phyloP scores from a whole-genome alignment of 495 filamentous ascomycete species.

The Bacidia rubella region DNA sequence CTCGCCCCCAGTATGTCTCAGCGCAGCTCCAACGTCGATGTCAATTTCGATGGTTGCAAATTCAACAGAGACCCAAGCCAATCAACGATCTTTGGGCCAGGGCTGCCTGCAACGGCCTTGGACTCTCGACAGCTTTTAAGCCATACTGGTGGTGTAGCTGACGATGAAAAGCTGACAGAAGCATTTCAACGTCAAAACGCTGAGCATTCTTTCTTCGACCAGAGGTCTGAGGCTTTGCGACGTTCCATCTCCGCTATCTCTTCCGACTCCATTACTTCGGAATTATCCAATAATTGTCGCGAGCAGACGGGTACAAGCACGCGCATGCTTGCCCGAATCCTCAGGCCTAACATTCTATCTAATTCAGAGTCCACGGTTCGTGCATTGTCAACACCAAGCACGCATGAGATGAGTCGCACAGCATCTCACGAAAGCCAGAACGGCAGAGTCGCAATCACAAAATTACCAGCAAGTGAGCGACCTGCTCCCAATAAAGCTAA shows the following conservation, averaged over 20 bases:
- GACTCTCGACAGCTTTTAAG: slow-evolving; percentile 17
- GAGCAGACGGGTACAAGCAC: slow-evolving; percentile 31
- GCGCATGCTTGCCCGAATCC: slow-evolving; percentile 30
- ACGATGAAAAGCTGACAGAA: slow-evolving; percentile 24
- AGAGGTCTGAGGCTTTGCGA: slow-evolving; percentile 18
- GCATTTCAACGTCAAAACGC: slow-evolving; percentile 21
- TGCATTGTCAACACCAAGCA: slow-evolving; percentile 21
- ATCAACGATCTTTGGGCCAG: not conserved
- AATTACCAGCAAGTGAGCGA: slow-evolving; percentile 52
- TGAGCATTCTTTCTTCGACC: slow-evolving; percentile 3
- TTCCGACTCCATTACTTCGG: slow-evolving; percentile 22
- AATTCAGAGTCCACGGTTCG: not conserved
- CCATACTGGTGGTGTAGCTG: slow-evolving; percentile 7
- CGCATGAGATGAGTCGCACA: slow-evolving; percentile 36
- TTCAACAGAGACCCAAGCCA: not conserved
- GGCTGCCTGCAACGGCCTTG: not conserved
- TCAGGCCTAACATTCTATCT: not conserved
- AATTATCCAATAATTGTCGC: slow-evolving; percentile 30
- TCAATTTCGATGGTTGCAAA: not conserved
- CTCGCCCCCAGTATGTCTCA: slow-evolving; percentile 24
- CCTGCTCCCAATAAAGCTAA: slow-evolving; percentile 63
- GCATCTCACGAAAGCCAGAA: slow-evolving; percentile 32
- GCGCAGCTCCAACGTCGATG: not conserved
- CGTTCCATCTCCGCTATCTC: slow-evolving; percentile 26
- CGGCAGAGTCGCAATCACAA: slow-evolving; percentile 36